Base-by-base conservation (phyloP, 1,284 basidiomycete species). In the Ganoderma resinaceum region DNA sequence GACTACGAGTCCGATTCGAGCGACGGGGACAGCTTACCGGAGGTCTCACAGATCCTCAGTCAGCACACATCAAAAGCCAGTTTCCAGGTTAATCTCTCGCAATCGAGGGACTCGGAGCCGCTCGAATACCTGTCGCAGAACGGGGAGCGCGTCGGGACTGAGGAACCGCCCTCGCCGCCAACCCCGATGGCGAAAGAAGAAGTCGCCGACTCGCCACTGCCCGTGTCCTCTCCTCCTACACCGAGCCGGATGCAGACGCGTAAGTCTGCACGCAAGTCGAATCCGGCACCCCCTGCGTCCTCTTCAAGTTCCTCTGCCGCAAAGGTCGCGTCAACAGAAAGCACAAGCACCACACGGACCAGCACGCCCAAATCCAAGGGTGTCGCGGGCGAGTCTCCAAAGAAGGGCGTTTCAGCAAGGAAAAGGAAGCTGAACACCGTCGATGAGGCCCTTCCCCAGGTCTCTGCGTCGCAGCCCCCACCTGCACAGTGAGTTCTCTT, bases 1-100 rank as follows among this genome's bases (percentile, higher is more conserved):
- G 52, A 58, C 35, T 58, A 37, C 35, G 55, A 58, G 18, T 58
- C 20, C 33, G 55, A 37, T 20, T 58, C 53, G 11, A 65, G 63
- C 62, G 52, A 63, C 49, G 31, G 46, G 9, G 66, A 64, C 37
- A 66, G 64, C 33, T 16, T 69, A 46, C 67, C 67, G 12, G 64
- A 69, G 31, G 38, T 66, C 49, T 62, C 67, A 0, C 43, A 69
- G 57, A 62, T 69, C 11, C 57, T 69, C 12, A 49, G 63, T 31
- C 40, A 60, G 43, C 55, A 35, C 40, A 57, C 11, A 23, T 61
- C 60, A n/a, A 58, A 58, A 58, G 20, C 33, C 7, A 20, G 20
- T 12, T 12, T 23, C 8, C 31, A 58, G 20, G 55, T 6, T 26
- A 12, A n/a, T 7, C 55, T 16, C 20, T 42, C 26, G 33, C 40